Conservation (phyloP, 805 yeast species). For the Saturnispora diversa region DNA sequence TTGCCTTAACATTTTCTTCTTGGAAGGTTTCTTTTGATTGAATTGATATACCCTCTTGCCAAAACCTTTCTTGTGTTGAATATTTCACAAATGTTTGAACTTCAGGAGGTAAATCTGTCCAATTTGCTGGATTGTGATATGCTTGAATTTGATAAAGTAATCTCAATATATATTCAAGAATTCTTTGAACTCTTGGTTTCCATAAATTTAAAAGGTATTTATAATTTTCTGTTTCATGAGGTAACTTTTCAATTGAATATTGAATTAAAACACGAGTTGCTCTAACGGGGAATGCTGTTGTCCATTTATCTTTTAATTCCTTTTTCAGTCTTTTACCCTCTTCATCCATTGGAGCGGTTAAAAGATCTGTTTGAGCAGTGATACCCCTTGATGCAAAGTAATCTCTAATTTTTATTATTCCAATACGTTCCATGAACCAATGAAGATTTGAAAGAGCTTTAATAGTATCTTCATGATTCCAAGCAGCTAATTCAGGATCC, state of each 20-base stretch:
- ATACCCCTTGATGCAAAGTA: conserved; percentile 82
- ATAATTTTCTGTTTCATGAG: conserved; percentile 70
- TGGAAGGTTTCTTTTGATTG: conserved; percentile 91
- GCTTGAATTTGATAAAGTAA: conserved; percentile 86
- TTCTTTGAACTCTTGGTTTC: conserved; percentile 90
- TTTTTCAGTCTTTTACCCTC: conserved; percentile 70
- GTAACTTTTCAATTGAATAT: conserved; percentile 86
- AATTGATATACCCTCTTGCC: conserved; percentile 97
- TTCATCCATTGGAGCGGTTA: conserved; percentile 83
- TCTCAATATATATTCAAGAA: conserved; percentile 84
- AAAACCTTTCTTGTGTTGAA: conserved; percentile 86
- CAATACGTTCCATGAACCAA: conserved; percentile 97
- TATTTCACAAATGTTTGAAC: conserved; percentile 89
- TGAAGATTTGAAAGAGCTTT: conserved; percentile 84
- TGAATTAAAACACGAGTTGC: conserved; percentile 93
- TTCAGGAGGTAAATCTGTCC: conserved; percentile 79
- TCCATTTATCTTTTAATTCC: conserved; percentile 84
- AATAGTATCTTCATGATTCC: conserved; percentile 89
- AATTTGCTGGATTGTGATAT: conserved; percentile 86
- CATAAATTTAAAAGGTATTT: conserved; percentile 64
- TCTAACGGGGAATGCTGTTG: conserved; percentile 87
- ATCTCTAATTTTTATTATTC: conserved; percentile 87
- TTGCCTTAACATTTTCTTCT: conserved; percentile 89
- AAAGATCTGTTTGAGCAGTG: conserved; percentile 62
- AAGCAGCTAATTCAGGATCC: conserved; percentile 84